Evolutionary conservation across 139 green algal species (phyloP), one percentile per base, ranked within the genome.

Genomic region (Marvania coccoides): DNA sequence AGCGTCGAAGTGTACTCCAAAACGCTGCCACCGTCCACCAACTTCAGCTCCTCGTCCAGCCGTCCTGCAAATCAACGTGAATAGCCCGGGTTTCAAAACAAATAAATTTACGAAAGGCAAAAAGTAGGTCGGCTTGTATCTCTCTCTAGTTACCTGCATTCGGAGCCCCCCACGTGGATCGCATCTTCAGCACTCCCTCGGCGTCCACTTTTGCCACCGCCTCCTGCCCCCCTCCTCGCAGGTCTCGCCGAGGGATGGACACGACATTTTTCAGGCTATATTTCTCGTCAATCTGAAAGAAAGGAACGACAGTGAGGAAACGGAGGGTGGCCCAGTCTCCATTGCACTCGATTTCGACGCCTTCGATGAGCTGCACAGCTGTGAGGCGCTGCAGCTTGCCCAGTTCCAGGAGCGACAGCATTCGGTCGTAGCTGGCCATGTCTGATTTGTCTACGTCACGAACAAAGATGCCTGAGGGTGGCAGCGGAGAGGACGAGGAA

Each of bases 291-390:
- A 78, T 54, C 37, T 78, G 72, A 39, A 79, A 80, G 37, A 80
- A 80, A 1, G 73, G 73, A 6, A 80, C 73, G 3, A 80, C 73
- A 47, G 62, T 80, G n/a, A 80, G 56, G 61, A 70, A 80, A 10
- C 55, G 34, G 19, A 80, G 37, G 3, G 53, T 38, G 5, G 67
- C 30, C 8, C 51, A 36, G 24, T 30, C 12, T 0, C 46, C 42
- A 2, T 29, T 4, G 40, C 60, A 28, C 58, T 74, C 42, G 5
- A 80, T 34, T 33, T 80, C 73, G n/a, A 80, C 13, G 3, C 73
- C 73, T 38, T 80, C 73, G 14, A 80, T 73, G 5, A 80, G 55
- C 29, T 78, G 54, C 36, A 77, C 24, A 2, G 73, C 73, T 6
- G 73, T 80, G 4, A 66, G 72, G 19, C 58, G 48, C 62, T 79